Percentiles rank a stretch among this genome's conserved stretches.
Evolutionary conservation across 345 rosid species (phyloP).

Genomic region (Aquilaria sinensis): DNA sequence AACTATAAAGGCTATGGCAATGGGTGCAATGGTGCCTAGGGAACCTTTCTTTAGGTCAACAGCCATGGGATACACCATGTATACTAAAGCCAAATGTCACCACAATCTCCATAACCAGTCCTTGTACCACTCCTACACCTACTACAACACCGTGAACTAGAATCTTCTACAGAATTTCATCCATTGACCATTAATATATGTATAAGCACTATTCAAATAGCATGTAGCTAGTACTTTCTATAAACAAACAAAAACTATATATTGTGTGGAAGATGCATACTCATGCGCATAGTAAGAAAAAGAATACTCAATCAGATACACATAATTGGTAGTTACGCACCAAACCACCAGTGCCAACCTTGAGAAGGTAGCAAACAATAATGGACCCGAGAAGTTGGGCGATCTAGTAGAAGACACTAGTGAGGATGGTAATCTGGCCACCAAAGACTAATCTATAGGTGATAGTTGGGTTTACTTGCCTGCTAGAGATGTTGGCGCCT

Average conservation of each 20-base stretch:
- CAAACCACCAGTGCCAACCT: constrained; percentile 77
- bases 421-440: constrained; percentile 86
- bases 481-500: constrained; percentile 91
- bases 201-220: background rate
- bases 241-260: background rate
- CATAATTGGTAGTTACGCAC: constrained; percentile 12
- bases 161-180: constrained; percentile 34
- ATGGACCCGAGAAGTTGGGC: constrained; percentile 92
- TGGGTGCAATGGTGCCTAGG: constrained; percentile 81
- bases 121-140: constrained; percentile 71
- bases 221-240: background rate
- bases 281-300: background rate
- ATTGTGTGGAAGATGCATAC: background rate
- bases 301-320: background rate
- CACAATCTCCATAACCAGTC: constrained; percentile 89
- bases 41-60: constrained; percentile 96
- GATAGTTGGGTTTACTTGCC: constrained; percentile 96
- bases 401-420: constrained; percentile 85
- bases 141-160: constrained; percentile 75
- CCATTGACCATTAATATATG: no score
- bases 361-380: constrained; percentile 77
- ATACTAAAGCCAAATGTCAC: constrained; percentile 88
- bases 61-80: constrained; percentile 93
- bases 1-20: constrained; percentile 88
- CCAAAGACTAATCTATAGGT: constrained; percentile 90